phyloP scores from a whole-genome alignment of 2,329 filamentous ascomycete genomes.

The Paraphaeosphaeria minitans region DNA sequence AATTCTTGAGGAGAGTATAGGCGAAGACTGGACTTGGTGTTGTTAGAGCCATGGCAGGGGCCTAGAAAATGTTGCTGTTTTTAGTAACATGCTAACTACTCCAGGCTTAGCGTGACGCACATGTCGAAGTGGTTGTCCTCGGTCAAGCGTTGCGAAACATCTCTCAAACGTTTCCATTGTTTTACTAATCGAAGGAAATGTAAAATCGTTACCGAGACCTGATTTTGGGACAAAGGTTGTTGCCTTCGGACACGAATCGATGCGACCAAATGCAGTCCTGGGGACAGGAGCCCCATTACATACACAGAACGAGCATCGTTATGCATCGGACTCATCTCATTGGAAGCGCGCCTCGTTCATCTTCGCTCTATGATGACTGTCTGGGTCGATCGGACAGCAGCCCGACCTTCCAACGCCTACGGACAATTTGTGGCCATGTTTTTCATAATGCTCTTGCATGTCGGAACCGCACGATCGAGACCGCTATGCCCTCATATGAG shows the following conservation, averaged over 20 bases:
- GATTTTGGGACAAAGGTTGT: not conserved
- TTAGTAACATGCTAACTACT: not conserved
- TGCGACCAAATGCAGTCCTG: not conserved
- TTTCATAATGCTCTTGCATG: conserved; percentile 15
- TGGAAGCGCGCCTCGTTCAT: not conserved
- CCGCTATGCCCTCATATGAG: conserved; percentile 12
- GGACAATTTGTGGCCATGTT: conserved; percentile 5
- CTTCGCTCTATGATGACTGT: not conserved
- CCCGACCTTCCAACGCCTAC: not conserved
- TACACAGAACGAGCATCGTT: not conserved
- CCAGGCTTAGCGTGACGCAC: not conserved
- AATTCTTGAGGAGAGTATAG: not conserved
- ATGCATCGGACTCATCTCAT: not conserved
- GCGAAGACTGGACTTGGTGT: not conserved
- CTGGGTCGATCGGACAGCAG: not conserved
- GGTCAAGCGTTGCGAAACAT: conserved; percentile 14
- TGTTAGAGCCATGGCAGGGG: not conserved
- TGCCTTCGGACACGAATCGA: not conserved
- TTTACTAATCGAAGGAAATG: not conserved
- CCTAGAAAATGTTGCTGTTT: not conserved
- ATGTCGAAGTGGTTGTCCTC: not conserved
- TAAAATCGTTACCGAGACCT: not conserved
- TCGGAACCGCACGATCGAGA: conserved; percentile 4
- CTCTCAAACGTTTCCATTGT: conserved; percentile 11
- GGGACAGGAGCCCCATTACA: not conserved